phyloP scores from a whole-genome alignment of 1,284 basidiomycete genomes.

The Vanrija humicola region DNA sequence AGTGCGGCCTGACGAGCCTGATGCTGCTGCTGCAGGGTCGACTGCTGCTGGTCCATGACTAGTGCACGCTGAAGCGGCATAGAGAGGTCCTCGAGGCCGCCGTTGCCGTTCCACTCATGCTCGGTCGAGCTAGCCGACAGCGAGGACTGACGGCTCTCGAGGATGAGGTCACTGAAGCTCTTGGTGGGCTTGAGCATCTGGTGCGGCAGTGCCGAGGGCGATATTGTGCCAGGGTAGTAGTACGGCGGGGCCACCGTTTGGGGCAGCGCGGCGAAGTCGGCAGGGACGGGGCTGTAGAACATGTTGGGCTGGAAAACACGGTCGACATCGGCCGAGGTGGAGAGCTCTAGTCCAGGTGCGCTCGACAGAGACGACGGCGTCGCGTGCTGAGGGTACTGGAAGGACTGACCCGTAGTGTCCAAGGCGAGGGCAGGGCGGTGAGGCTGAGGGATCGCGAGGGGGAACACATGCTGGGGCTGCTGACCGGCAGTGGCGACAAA shows the following conservation, averaged over 20 bases:
- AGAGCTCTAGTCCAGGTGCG: slow-evolving; percentile 17
- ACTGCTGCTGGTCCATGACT: slow-evolving; percentile 11
- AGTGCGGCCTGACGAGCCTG: neutral
- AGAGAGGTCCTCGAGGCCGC: slow-evolving; percentile 23
- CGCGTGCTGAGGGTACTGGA: slow-evolving; percentile 15
- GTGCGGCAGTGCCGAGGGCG: slow-evolving; percentile 31
- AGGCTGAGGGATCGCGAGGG: neutral
- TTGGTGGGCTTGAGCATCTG: slow-evolving; percentile 31
- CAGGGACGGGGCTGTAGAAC: slow-evolving; percentile 8
- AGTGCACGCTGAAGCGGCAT: slow-evolving; percentile 22
- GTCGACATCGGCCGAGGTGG: slow-evolving; percentile 9
- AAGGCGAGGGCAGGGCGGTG: slow-evolving; percentile 23
- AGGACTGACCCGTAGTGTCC: slow-evolving; percentile 19
- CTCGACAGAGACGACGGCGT: slow-evolving; percentile 17
- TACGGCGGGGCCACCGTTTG: slow-evolving; percentile 2
- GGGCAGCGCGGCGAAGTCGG: neutral
- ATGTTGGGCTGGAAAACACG: slow-evolving; percentile 18
- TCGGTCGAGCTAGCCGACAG: slow-evolving; percentile 37
- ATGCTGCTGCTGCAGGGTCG: neutral
- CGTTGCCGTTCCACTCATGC: slow-evolving; percentile 26
- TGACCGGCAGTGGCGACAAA: neutral
- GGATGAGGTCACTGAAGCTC: slow-evolving; percentile 35
- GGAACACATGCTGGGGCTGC: neutral
- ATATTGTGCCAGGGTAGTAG: slow-evolving; percentile 31
- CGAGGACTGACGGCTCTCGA: slow-evolving; percentile 32